Conservation (phyloP, 257 asterid genomes). For the Lavandula angustifolia region DNA sequence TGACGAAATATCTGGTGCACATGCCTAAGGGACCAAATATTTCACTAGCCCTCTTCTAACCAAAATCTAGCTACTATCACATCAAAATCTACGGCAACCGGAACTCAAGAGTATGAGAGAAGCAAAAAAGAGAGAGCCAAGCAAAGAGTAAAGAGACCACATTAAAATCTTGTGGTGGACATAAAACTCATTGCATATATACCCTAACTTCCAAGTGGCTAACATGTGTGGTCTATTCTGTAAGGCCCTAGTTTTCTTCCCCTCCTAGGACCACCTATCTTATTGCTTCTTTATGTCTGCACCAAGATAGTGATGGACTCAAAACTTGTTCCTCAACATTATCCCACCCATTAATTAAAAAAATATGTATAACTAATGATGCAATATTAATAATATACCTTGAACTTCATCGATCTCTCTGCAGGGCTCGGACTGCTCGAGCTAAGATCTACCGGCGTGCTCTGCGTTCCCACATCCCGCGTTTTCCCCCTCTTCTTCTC, state of each 20-base stretch:
- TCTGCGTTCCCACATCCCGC: conserved; percentile 73
- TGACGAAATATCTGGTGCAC: conserved; percentile 22
- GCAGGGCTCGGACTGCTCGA: conserved; percentile 63
- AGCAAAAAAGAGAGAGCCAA: too few species aligned
- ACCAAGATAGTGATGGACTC: conserved; percentile 39
- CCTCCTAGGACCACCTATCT: conserved; percentile 37
- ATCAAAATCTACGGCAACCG: too few species aligned
- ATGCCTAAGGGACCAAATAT: conserved; percentile 37
- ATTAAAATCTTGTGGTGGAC: conserved; percentile 5
- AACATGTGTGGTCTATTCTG: conserved; percentile 21
- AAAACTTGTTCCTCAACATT: neutral
- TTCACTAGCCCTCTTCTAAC: too few species aligned
- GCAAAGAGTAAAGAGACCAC: too few species aligned
- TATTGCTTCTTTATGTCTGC: conserved; percentile 17
- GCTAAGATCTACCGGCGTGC: conserved; percentile 50
- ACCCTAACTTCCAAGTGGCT: conserved; percentile 16
- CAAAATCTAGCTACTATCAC: too few species aligned
- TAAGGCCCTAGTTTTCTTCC: conserved; percentile 5
- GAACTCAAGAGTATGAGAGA: too few species aligned
- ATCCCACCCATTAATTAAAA: neutral
- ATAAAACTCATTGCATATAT: conserved; percentile 9
- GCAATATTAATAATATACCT: too few species aligned
- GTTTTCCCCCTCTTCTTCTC: conserved; percentile 50
- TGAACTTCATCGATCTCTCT: conserved; percentile 59
- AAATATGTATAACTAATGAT: neutral